Base-by-base conservation (phyloP, 768 basidiomycete genomes). In the Lentinula aciculospora region DNA sequence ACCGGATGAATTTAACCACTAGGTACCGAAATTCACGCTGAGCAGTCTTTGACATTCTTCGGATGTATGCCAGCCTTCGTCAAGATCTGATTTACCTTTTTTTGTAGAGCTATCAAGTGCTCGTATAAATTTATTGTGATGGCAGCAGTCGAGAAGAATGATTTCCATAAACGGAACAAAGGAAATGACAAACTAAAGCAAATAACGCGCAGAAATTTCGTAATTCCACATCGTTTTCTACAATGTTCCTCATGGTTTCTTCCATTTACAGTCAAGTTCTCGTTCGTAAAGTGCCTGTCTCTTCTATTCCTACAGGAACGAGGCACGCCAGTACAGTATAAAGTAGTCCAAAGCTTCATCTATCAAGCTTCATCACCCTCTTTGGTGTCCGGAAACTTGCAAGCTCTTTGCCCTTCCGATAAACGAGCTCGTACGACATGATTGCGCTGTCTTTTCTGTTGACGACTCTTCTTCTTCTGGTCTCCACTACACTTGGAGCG, bases 151-250 rank as follows among this genome's bases (percentile, higher is more conserved):
- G n/a, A 32, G 32, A 32, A 32, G 32, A 32, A 32, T 32, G 32
- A 36, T 39, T 36, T 19, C 51, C 36, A 53, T 53, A 53, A 53
- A 21, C 34, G 23, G 34, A 53, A 53, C 51, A 53, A 53, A 15
- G 51, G 36, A 23, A 25, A 23, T 27, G 27, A 25, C 46, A 47
- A 47, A 29, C 46, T 47, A 15, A 3, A 31, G 29, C 46, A 47
- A 47, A 47, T 29, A 47, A 27, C 46, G 29, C 40, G 40, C 32
- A 32, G n/a, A 19, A 21, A 34, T 50, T 50, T 29, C 48, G 29
- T 29, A 32, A 50, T 6, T 31, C n/a, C 17, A 7, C 8, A 50
- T 34, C 2, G 29, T 21, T 19, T 50, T 34, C 3, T 29, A 4
- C 29, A 32, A 21, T 34, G 21, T 32, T 6, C 21, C 51, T 23